phyloP scores from a whole-genome alignment of 129 eudicot species.

The Centrapalus pauciflorus region DNA sequence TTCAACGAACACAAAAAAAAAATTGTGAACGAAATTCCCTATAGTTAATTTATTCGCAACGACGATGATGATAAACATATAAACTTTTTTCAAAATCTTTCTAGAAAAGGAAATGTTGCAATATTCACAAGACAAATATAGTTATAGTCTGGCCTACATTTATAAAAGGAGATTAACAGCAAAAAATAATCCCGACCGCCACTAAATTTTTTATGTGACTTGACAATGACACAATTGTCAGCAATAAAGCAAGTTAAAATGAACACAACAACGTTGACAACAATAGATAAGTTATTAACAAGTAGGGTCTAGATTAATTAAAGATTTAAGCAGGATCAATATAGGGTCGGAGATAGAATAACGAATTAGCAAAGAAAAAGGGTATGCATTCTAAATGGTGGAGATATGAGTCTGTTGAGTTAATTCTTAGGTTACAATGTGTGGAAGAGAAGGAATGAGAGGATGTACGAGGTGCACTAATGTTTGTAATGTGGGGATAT shows the following conservation, averaged over 20 bases:
- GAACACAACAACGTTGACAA: slow-evolving; percentile 6
- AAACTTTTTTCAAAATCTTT: not conserved
- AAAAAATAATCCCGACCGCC: slow-evolving; percentile 9
- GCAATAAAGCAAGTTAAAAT: slow-evolving; percentile 9
- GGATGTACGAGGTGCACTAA: no score
- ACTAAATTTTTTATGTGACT: slow-evolving; percentile 9
- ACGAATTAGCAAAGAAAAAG: no score
- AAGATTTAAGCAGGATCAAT: not conserved
- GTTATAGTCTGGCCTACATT: not conserved
- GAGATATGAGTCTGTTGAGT: no score
- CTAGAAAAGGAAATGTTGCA: not conserved
- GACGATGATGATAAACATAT: not conserved
- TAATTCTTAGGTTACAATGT: no score
- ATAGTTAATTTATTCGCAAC: not conserved
- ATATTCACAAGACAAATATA: not conserved
- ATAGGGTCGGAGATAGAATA: no score
- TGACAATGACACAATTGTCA: slow-evolving; percentile 25
- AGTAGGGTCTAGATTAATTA: not conserved
- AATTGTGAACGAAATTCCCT: not conserved
- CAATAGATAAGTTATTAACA: not conserved
- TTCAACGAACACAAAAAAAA: not conserved
- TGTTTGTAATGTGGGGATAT: no score
- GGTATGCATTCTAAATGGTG: no score
- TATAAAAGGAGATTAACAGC: slow-evolving; percentile 10
- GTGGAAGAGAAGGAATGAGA: no score